Conservation (phyloP, 495 filamentous ascomycete species). For the Coniosporium apollinis region DNA sequence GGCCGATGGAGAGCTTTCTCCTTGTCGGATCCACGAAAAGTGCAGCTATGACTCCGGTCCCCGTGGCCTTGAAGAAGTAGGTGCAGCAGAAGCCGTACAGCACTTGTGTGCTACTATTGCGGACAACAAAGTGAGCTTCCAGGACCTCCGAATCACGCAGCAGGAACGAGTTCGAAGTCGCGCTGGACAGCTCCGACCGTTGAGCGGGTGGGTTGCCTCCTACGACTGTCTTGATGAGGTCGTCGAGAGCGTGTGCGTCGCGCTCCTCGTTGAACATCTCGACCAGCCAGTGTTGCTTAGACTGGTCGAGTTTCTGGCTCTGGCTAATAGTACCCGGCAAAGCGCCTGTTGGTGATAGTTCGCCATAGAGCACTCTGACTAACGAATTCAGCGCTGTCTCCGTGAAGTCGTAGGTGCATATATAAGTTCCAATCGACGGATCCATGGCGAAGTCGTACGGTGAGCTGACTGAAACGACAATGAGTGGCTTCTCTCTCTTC, state of each 20-base stretch:
- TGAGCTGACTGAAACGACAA: constrained; percentile 80
- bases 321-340: constrained; percentile 70
- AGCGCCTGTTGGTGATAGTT: constrained; percentile 50
- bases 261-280: constrained; percentile 66
- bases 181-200: constrained; percentile 43
- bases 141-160: constrained; percentile 48
- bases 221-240: constrained; percentile 45
- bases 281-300: constrained; percentile 76
- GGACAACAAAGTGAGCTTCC: constrained; percentile 75
- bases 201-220: constrained; percentile 37
- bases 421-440: constrained; percentile 64
- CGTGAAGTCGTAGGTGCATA: constrained; percentile 89
- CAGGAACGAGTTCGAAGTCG: constrained; percentile 61
- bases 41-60: constrained; percentile 61
- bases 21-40: constrained; percentile 71
- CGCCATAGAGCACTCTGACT: constrained; percentile 66
- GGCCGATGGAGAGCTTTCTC: constrained; percentile 70
- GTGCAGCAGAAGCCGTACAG: constrained; percentile 82
- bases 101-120: constrained; percentile 74
- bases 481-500: constrained; percentile 44
- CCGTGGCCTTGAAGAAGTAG: constrained; percentile 52
- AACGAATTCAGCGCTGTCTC: constrained; percentile 73
- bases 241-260: constrained; percentile 51
- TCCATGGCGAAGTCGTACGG: constrained; percentile 95
- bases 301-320: constrained; percentile 64